Evolutionary conservation across 2,329 filamentous ascomycete species (phyloP).

Genomic region (Onygena corvina): DNA sequence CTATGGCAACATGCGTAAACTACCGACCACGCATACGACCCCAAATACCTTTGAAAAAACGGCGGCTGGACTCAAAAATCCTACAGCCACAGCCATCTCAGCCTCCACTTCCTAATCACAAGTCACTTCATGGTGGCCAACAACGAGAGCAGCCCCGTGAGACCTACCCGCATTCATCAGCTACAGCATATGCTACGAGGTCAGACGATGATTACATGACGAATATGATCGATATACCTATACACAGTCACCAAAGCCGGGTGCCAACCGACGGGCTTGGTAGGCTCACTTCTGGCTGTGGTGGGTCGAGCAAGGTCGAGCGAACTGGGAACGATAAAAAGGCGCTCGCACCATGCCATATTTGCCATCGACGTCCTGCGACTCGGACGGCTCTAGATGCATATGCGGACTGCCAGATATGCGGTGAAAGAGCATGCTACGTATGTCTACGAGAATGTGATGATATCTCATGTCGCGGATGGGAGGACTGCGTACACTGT

Average conservation of each 20-base stretch:
- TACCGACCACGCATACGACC: not conserved
- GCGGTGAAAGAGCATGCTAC: slow-evolving; percentile 30
- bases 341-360: slow-evolving; percentile 29
- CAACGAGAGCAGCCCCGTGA: not conserved
- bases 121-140: not conserved
- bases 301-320: not conserved
- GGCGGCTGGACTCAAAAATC: slow-evolving; percentile 3
- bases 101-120: not conserved
- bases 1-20: not conserved
- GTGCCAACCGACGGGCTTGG: not conserved
- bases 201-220: not conserved
- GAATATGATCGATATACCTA: not conserved
- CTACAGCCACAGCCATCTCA: not conserved
- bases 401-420: slow-evolving; percentile 33
- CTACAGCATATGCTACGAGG: not conserved
- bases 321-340: not conserved
- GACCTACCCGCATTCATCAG: not conserved
- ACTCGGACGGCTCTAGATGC: slow-evolving; percentile 31
- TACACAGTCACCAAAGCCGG: not conserved
- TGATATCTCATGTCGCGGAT: slow-evolving; percentile 21
- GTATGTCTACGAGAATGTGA: slow-evolving; percentile 34
- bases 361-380: slow-evolving; percentile 32
- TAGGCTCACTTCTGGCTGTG: not conserved
- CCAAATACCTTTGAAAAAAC: not conserved
- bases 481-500: not conserved